phyloP scores from a whole-genome alignment of 176 grass and related monocot species.

The Chrysopogon serrulatus region DNA sequence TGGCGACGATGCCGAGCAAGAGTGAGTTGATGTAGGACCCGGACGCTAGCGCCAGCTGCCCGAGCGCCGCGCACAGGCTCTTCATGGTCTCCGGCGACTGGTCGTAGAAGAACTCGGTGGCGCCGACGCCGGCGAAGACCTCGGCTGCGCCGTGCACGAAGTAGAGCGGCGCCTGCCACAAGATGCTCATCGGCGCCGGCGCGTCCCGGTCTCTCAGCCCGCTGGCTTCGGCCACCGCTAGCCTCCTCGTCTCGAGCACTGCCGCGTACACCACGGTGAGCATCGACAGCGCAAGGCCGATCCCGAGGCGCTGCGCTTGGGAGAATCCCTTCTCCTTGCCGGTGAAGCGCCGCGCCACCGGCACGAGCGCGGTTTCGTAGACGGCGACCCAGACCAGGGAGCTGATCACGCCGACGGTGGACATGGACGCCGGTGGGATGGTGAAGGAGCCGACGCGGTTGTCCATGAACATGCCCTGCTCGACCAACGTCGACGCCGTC shows the following conservation, averaged over 20 bases:
- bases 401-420: not conserved
- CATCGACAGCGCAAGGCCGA: slow-evolving; percentile 10
- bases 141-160: slow-evolving; percentile 10
- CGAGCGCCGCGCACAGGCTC: slow-evolving; percentile 32
- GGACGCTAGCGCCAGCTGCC: not conserved
- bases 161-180: slow-evolving; percentile 37
- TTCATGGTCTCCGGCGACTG: slow-evolving; percentile 32
- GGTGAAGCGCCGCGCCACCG: not conserved
- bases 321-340: slow-evolving; percentile 27
- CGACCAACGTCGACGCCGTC: slow-evolving; percentile 19
- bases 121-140: slow-evolving; percentile 19
- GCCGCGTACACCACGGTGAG: slow-evolving; percentile 34
- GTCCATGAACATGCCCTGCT: slow-evolving; percentile 46
- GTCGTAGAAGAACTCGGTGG: slow-evolving; percentile 39
- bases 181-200: slow-evolving; percentile 33
- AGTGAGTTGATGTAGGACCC: slow-evolving; percentile 29
- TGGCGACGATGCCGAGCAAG: not conserved
- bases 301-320: slow-evolving; percentile 20
- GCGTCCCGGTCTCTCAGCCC: not conserved
- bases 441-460: slow-evolving; percentile 7
- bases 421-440: slow-evolving; percentile 41
- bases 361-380: slow-evolving; percentile 25
- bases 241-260: slow-evolving; percentile 23
- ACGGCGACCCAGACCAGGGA: slow-evolving; percentile 16
- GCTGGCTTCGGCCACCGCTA: not conserved